Evolutionary conservation across 805 yeast genomes (phyloP).

Genomic region (Starmera amethionina): DNA sequence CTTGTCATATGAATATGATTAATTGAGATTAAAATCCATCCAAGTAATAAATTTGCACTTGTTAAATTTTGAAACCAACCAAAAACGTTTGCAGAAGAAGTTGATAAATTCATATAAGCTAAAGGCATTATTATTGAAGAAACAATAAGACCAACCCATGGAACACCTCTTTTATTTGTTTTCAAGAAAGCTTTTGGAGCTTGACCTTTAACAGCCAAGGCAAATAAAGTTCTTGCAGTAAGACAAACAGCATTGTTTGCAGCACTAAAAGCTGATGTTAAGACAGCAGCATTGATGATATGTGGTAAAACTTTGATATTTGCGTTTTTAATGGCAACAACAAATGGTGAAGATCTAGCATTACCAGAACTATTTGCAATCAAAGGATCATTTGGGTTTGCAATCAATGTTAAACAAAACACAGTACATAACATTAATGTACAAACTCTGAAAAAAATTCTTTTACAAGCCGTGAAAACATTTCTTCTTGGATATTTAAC

Average conservation of each 20-base stretch:
- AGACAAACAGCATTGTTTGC: no score
- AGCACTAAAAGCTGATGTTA: conserved; percentile 31
- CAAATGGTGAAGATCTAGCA: conserved; percentile 27
- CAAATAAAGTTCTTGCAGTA: no score
- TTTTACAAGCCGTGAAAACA: conserved; percentile 22
- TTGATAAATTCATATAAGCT: conserved; percentile 21
- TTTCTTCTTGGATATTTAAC: conserved; percentile 24
- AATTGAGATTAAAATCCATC: conserved; percentile 21
- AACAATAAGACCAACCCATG: conserved; percentile 21
- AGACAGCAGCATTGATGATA: conserved; percentile 27
- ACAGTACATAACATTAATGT: conserved; percentile 20
- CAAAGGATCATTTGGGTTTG: conserved; percentile 19
- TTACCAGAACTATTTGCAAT: conserved; percentile 21
- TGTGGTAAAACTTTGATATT: conserved; percentile 24
- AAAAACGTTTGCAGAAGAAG: conserved; percentile 20
- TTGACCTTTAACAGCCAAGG: no score
- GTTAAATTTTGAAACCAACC: conserved; percentile 24
- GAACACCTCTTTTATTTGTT: conserved; percentile 23
- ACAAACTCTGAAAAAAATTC: conserved; percentile 21
- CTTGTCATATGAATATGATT: conserved; percentile 21
- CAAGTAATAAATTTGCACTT: no score
- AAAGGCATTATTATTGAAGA: conserved; percentile 22
- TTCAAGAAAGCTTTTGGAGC: no score
- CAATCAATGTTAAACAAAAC: conserved; percentile 23
- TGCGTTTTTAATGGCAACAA: conserved; percentile 38